phyloP scores from a whole-genome alignment of 1,284 basidiomycete genomes.

The Garcileccinum viscosum region DNA sequence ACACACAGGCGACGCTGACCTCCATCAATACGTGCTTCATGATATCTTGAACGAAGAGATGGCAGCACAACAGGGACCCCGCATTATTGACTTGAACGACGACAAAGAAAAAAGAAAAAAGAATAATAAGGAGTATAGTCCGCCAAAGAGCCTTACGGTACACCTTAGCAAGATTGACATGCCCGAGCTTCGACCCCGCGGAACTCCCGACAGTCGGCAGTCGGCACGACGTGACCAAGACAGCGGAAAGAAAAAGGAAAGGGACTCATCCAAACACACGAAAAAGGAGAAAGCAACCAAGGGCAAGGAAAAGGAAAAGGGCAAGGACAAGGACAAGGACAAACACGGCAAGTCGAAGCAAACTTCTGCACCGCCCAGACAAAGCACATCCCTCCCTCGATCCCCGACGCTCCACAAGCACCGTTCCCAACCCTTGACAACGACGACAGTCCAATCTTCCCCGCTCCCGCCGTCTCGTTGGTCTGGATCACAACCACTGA shows the following conservation, averaged over 20 bases:
- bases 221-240: constrained; percentile 11
- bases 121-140: constrained; percentile 53
- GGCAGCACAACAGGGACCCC: constrained; percentile 57
- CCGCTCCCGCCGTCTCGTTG: not conserved
- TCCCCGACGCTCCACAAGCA: constrained; percentile 3
- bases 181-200: constrained; percentile 73
- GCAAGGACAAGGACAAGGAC: constrained; percentile 28
- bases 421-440: constrained; percentile 19
- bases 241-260: constrained; percentile 25
- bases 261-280: constrained; percentile 8
- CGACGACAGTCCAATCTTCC: not conserved
- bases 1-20: constrained; percentile 60
- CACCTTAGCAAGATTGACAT: constrained; percentile 85
- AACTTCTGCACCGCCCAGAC: constrained; percentile 1
- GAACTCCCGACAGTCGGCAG: not conserved
- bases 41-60: constrained; percentile 44
- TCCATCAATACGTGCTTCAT: constrained; percentile 81
- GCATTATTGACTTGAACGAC: constrained; percentile 72
- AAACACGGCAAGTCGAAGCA: constrained; percentile 8
- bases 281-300: constrained; percentile 24
- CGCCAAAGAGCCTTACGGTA: constrained; percentile 69
- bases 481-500: not conserved
- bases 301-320: constrained; percentile 26
- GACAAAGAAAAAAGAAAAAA: constrained; percentile 45
- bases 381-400: constrained; percentile 6